Conservation (phyloP, 202 grass and related monocot species). For the Schoenoplectus tabernaemontani region DNA sequence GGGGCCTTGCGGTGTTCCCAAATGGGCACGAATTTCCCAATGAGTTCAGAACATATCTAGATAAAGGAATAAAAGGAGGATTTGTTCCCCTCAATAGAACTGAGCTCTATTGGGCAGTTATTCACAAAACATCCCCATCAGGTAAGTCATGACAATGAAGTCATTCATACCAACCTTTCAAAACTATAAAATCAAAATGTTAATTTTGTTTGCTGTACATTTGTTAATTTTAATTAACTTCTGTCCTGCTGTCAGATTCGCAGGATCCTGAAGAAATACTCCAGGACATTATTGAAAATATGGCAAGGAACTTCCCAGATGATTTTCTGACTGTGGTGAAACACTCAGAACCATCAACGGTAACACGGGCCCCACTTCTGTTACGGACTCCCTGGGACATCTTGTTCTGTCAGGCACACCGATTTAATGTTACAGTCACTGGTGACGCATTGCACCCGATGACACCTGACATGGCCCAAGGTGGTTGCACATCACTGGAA, state of each 20-base stretch:
- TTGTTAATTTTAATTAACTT: background rate
- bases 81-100: conserved; percentile 14
- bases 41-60: background rate
- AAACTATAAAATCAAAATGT: no score
- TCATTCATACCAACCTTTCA: background rate
- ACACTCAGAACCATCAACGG: conserved; percentile 20
- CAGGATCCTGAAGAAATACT: conserved; percentile 26
- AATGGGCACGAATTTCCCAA: conserved; percentile 21
- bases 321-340: conserved; percentile 39
- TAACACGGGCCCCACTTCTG: conserved; percentile 47
- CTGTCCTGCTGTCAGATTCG: background rate
- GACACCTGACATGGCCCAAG: conserved; percentile 56
- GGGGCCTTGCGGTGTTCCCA: conserved; percentile 20
- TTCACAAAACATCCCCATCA: background rate
- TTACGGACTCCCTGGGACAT: conserved; percentile 35
- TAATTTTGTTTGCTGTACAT: no score
- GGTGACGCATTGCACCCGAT: conserved; percentile 72
- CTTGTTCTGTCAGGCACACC: conserved; percentile 16
- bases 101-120: conserved; percentile 22
- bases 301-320: conserved; percentile 27
- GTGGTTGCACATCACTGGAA: conserved; percentile 48
- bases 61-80: conserved; percentile 9
- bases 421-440: conserved; percentile 35
- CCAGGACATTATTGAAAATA: conserved; percentile 30
- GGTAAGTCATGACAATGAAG: background rate